Evolutionary conservation across 495 filamentous ascomycete genomes (phyloP), one percentile per base, ranked within the genome.

Genomic region (Neurospora sp.): DNA sequence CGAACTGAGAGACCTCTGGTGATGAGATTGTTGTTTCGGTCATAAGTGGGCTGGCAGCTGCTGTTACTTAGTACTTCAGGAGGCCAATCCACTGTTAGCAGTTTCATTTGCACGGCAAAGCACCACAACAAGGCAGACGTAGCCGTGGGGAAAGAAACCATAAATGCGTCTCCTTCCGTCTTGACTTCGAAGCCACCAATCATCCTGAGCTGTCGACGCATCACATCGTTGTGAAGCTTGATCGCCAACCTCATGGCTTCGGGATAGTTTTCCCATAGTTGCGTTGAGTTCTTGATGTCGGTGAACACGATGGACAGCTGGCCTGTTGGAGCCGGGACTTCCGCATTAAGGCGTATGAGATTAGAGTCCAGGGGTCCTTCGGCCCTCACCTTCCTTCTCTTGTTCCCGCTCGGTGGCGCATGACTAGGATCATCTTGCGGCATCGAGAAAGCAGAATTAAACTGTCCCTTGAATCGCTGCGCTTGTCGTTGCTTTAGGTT

Each of bases 171-270:
- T 74, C 96, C 96, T 92, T 99, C 96, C 0, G 96, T 98, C 85
- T 99, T 99, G 79, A 99, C 94, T 82, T 99, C 96, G 78, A 98
- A 99, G 0, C 96, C 96, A 78, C 96, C 96, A 72, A 98, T 94
- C 71, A 94, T 91, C 41, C 95, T 90, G 71, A 99, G 86, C 77
- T 98, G 94, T 39, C 96, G 90, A 54, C 96, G 92, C 88, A 99
- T 94, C 20, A 97, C 88, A 76, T 95, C 92, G 78, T 99, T 98
- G 83, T 99, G 96, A 71, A 96, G 90, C 80, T 93, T 94, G 79
- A 98, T 98, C 69, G 94, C 93, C 10, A 94, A 93, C 72, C 93
- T 88, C 96, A 99, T 99, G 9, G 96, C 93, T 62, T 92, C 90
- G 3, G 95, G 94, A 78, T 93, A 96, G 10, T 90, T 93, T 81